phyloP scores from a whole-genome alignment of 495 filamentous ascomycete species.

The Talaromyces trachyspermus region DNA sequence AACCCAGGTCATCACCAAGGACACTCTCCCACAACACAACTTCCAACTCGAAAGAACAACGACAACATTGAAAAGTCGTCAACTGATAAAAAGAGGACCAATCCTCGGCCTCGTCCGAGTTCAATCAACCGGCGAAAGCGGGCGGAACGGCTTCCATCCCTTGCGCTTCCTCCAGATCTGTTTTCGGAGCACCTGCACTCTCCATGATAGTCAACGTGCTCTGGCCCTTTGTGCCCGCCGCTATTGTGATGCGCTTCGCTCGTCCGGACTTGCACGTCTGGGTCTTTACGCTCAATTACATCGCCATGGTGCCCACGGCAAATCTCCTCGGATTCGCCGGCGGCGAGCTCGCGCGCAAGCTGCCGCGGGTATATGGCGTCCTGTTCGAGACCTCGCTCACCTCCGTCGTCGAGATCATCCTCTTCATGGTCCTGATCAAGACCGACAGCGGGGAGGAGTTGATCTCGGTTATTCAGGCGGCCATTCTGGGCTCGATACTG shows the following conservation, averaged over 20 bases:
- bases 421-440: conserved; percentile 64
- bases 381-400: conserved; percentile 70
- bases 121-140: conserved; percentile 57
- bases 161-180: conserved; percentile 52
- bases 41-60: background rate
- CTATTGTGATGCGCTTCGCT: conserved; percentile 57
- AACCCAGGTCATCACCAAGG: background rate
- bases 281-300: conserved; percentile 65
- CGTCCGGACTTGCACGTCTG: conserved; percentile 52
- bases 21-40: conserved; percentile 3
- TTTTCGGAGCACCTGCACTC: conserved; percentile 50
- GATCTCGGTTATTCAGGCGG: conserved; percentile 71
- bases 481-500: conserved; percentile 73
- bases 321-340: conserved; percentile 84
- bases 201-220: conserved; percentile 57
- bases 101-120: conserved; percentile 30
- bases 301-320: conserved; percentile 82
- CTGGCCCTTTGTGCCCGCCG: conserved; percentile 69
- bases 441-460: conserved; percentile 35
- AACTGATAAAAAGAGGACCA: no score
- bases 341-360: conserved; percentile 69
- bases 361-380: conserved; percentile 71
- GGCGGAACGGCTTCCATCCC: conserved; percentile 54
- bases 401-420: conserved; percentile 71
- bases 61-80: background rate